Base-by-base conservation (phyloP, 805 yeast genomes). In the Schwanniomyces occidentalis region DNA sequence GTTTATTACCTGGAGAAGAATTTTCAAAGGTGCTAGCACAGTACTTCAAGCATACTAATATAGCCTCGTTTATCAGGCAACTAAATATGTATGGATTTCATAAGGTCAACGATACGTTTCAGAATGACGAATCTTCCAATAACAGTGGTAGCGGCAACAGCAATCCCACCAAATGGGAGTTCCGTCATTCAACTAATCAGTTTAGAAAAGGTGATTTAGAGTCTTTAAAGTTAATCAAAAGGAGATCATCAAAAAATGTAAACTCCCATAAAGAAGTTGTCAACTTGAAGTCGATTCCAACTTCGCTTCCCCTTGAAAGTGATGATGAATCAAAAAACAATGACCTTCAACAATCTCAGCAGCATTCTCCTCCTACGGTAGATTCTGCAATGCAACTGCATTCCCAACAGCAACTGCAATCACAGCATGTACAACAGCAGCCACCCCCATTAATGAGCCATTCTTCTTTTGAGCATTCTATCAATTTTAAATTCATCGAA, bases 121-220 rank as follows among this genome's bases (percentile, higher is more conserved):
- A 59, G 36, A 48, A 40, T 34, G 51, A 51, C 26, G 52, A 45
- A 16, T 10, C 13, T 12, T n/a, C 22, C 16, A 27, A 18, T 10
- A 15, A 16, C 6, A 10, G 16, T 18, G n/a, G n/a, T n/a, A n/a
- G n/a, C n/a, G 38, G 41, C 13, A 35, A 42, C 1, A 33, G 39
- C 25, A 34, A 37, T 16, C 30, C 31, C 34, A 18, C 35, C 21
- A 40, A 40, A 24, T 90, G 98, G 98, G 97, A 91, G 63, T 90
- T 90, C 61, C 80, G 81, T 38, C 98, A 90, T 56, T 77, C 85
- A 17, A 80, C 86, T 3, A 86, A 84, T 22, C 73, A 75, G 40
- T 90, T 90, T 63, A 75, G 78, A 45, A 81, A 87, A 34, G 96
- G 96, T 26, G 93, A 89, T 55, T 60, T 78, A 10, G 93, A 81